Base-by-base conservation (phyloP, 2,329 filamentous ascomycete species). In the Aspergillus sojae region DNA sequence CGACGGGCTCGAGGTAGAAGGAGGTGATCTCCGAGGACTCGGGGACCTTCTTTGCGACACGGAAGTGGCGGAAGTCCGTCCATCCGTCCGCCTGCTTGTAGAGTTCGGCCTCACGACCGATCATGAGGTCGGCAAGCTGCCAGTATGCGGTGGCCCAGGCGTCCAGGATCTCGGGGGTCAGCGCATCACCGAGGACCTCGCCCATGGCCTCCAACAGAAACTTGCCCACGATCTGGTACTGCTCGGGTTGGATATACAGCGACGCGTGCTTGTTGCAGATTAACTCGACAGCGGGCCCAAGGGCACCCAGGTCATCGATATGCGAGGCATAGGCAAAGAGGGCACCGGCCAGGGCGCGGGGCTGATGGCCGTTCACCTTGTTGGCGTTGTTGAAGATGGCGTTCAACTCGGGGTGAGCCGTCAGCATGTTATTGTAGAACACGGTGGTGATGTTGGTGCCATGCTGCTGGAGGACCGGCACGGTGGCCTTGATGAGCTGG, bases 191-290 rank as follows among this genome's bases (percentile, higher is more conserved):
- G 1, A 93, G 84, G 0, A 93, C 86, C 50, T 86, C 82, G 28
- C 82, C 83, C 78, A 93, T 91, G 1, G 90, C 88, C 30, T 83
- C 82, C 50, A 93, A 82, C 14, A 93, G 83, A 72, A 90, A 88
- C 71, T 86, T 86, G 61, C 88, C 90, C 3, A 93, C 89, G 50
- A 92, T 85, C 39, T 84, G 82, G 76, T 93, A 93, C 66, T 92
- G 88, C 45, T 90, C 87, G 0, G 90, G 85, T 61, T 81, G 81
- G 72, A 93, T 88, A 70, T 86, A 87, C 1, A 93, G 82, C 0
- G 88, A 90, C 63, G 86, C 90, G 75, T 93, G 91, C 77, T 92
- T 93, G 75, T 92, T 86, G 75, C 88, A 90, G 67, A 94, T 93
- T 70, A 89, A 85, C 75, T 92, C 88, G 16, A 87, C 76, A 0